Percentiles rank a stretch among this genome's conserved stretches.
Evolutionary conservation across 108 stramenopile species (phyloP).

Genomic region (Cyclotella distinguenda): DNA sequence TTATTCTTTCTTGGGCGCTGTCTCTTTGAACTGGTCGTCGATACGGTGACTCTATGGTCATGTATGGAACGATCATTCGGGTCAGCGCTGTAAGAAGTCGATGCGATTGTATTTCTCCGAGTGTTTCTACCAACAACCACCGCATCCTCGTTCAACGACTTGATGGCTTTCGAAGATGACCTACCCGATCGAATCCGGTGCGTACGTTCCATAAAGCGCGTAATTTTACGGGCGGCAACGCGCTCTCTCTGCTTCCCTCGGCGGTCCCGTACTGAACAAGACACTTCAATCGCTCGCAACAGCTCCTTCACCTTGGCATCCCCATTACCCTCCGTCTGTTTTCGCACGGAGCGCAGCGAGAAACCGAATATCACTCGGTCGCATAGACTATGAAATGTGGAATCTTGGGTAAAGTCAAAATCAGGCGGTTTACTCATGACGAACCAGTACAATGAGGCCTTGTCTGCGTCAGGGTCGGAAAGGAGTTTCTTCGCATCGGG

Average conservation of each 20-base stretch:
- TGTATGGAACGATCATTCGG: no score
- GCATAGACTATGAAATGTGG: constrained; percentile 5
- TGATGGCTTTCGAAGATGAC: no score
- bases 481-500: constrained; percentile 9
- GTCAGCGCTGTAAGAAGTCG: no score
- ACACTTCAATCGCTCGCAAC: not conserved
- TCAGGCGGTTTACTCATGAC: not conserved
- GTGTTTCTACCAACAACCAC: no score
- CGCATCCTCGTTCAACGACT: no score
- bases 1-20: no score
- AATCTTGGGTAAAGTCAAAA: not conserved
- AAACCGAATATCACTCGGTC: constrained; percentile 16
- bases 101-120: no score
- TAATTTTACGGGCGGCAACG: not conserved
- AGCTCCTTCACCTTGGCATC: constrained; percentile 4
- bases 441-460: constrained; percentile 15
- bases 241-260: not conserved
- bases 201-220: not conserved
- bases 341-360: constrained; percentile 5
- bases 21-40: no score
- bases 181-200: no score
- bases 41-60: no score
- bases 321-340: not conserved
- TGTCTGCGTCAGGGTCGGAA: constrained; percentile 9
- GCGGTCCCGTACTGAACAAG: not conserved